These are phyloP conservation scores for Arachis stenosperma DNA, from an alignment of 306 rosid genomes.

Conservation along the genomic window DNA sequence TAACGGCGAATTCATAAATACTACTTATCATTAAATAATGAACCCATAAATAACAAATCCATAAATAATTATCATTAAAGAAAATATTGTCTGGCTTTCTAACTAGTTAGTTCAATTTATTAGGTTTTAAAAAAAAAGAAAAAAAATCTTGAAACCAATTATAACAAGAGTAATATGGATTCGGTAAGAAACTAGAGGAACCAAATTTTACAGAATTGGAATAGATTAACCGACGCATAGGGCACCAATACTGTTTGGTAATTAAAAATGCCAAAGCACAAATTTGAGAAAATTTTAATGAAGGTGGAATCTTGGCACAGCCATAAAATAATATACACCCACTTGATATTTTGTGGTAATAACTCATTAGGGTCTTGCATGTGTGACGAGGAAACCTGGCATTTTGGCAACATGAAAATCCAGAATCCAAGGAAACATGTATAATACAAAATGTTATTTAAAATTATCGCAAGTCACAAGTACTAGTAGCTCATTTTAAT, in stretches of 20 bases:
- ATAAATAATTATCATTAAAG: too few relatives aligned
- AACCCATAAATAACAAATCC: too few relatives aligned
- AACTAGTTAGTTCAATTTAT: not conserved
- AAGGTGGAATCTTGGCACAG: conserved; percentile 39
- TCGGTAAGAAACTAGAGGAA: not conserved
- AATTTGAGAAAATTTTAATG: conserved; percentile 10
- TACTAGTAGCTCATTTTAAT: too few relatives aligned
- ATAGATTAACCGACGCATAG: conserved; percentile 1
- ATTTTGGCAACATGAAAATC: conserved; percentile 66
- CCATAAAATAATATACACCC: conserved; percentile 4
- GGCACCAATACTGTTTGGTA: not conserved
- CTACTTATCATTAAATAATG: too few relatives aligned
- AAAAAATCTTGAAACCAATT: not conserved
- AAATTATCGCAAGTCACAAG: not conserved
- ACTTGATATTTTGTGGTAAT: conserved; percentile 26
- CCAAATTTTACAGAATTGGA: not conserved
- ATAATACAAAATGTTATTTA: not conserved
- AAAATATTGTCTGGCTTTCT: too few relatives aligned
- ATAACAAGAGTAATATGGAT: not conserved
- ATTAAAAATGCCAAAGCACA: conserved; percentile 24
- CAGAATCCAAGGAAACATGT: conserved; percentile 73
- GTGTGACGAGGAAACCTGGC: conserved; percentile 81
- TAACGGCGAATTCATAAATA: too few relatives aligned
- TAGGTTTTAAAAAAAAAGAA: too few relatives aligned
- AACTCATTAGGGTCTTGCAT: conserved; percentile 53